phyloP scores from a whole-genome alignment of 495 filamentous ascomycete genomes.

The Penicillium daleae region DNA sequence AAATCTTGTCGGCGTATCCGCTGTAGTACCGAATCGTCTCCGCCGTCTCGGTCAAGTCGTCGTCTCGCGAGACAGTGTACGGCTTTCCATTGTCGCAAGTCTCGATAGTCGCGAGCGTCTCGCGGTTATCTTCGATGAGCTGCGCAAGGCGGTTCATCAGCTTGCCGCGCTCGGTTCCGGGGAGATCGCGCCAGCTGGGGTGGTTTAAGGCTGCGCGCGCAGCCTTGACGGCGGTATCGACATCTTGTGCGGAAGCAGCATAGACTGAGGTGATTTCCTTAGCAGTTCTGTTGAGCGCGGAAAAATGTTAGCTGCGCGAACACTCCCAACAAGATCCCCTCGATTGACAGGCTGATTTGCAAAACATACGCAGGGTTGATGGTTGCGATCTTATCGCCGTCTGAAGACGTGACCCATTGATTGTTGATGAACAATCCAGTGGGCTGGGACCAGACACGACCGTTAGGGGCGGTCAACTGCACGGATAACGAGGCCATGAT shows the following conservation, averaged over 20 bases:
- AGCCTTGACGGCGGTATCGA: conserved; percentile 80
- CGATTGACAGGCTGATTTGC: too few relatives aligned
- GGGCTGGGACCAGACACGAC: conserved; percentile 73
- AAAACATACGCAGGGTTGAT: conserved; percentile 79
- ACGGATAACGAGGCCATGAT: conserved; percentile 31
- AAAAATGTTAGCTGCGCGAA: neutral
- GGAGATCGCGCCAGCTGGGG: conserved; percentile 75
- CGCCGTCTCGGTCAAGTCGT: conserved; percentile 72
- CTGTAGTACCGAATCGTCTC: conserved; percentile 81
- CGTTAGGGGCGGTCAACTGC: conserved; percentile 65
- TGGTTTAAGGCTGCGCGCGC: conserved; percentile 81
- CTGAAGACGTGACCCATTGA: conserved; percentile 78
- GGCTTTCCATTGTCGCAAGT: conserved; percentile 95
- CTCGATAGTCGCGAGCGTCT: conserved; percentile 83
- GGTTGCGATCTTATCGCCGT: conserved; percentile 70
- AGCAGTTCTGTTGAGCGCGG: conserved; percentile 56
- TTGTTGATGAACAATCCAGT: conserved; percentile 93
- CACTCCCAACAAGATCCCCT: neutral
- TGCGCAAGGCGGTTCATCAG: conserved; percentile 75
- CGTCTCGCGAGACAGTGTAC: conserved; percentile 68
- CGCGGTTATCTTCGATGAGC: conserved; percentile 69
- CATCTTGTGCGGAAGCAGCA: conserved; percentile 77
- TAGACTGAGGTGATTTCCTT: conserved; percentile 80
- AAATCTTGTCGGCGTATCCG: conserved; percentile 88
- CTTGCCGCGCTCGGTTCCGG: conserved; percentile 70